A percentile compares a stretch with the other conserved stretches of the same genome.
Evolutionary conservation across 192 early-diverging fungal genomes (phyloP).

Genomic region (Lobosporangium transversale): DNA sequence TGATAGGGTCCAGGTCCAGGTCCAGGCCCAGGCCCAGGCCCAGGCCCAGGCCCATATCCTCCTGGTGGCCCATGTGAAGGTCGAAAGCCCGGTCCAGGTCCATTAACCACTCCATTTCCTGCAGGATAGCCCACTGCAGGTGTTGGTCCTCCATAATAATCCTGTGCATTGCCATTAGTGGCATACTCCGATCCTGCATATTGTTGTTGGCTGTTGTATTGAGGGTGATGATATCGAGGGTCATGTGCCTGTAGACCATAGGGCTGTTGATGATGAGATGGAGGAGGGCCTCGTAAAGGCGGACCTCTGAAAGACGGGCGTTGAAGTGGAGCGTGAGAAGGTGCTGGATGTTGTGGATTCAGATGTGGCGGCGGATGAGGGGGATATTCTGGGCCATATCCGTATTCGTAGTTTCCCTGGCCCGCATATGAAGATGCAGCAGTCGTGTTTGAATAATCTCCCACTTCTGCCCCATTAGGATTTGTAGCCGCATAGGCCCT

Average conservation of each 20-base stretch:
- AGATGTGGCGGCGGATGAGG: neutral
- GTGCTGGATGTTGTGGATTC: too few species aligned
- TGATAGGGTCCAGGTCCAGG: slow-evolving; percentile 20
- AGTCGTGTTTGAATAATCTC: too few species aligned
- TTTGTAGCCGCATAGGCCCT: slow-evolving; percentile 27
- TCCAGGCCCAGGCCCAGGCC: slow-evolving; percentile 20
- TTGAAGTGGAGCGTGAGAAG: neutral
- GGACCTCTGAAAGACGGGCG: neutral
- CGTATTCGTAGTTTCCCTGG: neutral
- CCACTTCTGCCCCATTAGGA: slow-evolving; percentile 15
- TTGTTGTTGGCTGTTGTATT: slow-evolving; percentile 16
- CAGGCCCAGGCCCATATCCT: slow-evolving; percentile 29
- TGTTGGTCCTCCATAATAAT: slow-evolving; percentile 37
- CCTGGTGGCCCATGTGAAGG: neutral
- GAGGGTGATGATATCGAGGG: slow-evolving; percentile 29
- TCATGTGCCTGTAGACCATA: slow-evolving; percentile 7
- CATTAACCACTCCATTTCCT: too few species aligned
- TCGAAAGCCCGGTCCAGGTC: too few species aligned
- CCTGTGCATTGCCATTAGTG: slow-evolving; percentile 5
- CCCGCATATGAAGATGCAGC: too few species aligned
- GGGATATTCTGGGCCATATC: slow-evolving; percentile 6
- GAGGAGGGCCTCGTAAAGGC: neutral
- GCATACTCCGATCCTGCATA: slow-evolving; percentile 34
- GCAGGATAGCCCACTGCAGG: too few species aligned
- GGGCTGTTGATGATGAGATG: neutral